Evolutionary conservation across 2,329 filamentous ascomycete species (phyloP), one percentile per base, ranked within the genome.

Genomic region (Leptodontidium sp.): DNA sequence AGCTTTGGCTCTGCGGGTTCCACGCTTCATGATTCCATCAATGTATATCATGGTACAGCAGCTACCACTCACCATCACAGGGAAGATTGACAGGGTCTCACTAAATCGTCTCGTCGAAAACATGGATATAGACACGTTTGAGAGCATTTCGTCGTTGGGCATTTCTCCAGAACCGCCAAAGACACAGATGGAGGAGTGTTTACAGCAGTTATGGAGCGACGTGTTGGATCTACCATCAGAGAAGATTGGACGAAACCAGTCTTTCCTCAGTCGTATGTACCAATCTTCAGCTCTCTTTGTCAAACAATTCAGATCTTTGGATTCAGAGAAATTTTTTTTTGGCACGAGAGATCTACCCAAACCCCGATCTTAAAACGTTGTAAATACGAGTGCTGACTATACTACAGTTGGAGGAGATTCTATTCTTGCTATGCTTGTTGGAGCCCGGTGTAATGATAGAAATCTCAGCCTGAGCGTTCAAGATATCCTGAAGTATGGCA

Each of bases 341-440:
- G 32, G 32, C 9, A 35, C 1, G 5, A 5, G 32, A 5, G 32
- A 35, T 9, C 32, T 4, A 9, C 4, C 32, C 32, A 35, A 35
- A 35, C 32, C 32, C 32, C 5, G 32, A 35, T 35, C 4, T 35
- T 9, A 35, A 5, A 35, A 35, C 32, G 4, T 35, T 9, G 9
- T 9, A 4, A 35, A 35, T 21, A 35, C 9, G 32, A 35, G 5
- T 35, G 32, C 32, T 35, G 32, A 35, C 32, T 35, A 35, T 35
- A 9, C 32, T 35, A 9, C 9, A 35, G 32, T 74, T 9, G 73
- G 73, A 4, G 73, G 73, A 6, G 73, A 75, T 53, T 71, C 70
- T 38, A 74, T 76, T 43, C 61, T 70, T 7, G 74, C 73, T 2
- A 75, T 76, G 69, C 68, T 70, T 32, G 69, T 75, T 12, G 67